These are phyloP conservation scores for Triadica sebifera DNA, from an alignment of 345 rosid species.

Conservation along the genomic window DNA sequence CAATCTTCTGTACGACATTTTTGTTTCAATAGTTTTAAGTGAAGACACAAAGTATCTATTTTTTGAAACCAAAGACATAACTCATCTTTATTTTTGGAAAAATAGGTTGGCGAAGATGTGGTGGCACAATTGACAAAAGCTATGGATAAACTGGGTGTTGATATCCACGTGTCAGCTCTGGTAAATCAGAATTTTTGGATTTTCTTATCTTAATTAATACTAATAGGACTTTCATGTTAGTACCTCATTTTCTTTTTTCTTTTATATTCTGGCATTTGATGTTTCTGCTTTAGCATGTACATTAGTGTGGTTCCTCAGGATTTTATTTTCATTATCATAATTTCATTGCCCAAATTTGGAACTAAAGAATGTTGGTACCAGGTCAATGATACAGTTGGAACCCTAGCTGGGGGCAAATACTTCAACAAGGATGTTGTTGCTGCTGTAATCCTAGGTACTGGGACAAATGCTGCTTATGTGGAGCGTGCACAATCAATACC, in stretches of 20 bases:
- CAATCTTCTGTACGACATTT: not conserved
- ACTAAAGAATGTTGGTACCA: constrained; percentile 24
- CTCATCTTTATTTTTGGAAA: constrained; percentile 13
- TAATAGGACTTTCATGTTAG: not conserved
- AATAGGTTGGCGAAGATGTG: constrained; percentile 85
- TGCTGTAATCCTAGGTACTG: constrained; percentile 93
- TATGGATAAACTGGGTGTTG: constrained; percentile 62
- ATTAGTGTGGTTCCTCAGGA: not conserved
- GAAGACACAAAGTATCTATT: not conserved
- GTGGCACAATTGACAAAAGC: constrained; percentile 77
- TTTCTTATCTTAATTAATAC: not conserved
- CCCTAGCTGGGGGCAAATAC: constrained; percentile 91
- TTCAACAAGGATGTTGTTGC: constrained; percentile 67
- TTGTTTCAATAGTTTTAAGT: not conserved
- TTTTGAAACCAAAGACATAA: not conserved
- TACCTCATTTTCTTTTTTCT: not conserved
- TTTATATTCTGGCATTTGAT: constrained; percentile 2
- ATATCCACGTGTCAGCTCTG: constrained; percentile 86
- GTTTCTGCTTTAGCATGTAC: not conserved
- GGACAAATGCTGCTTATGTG: constrained; percentile 94
- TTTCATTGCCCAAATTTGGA: not conserved
- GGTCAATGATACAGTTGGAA: constrained; percentile 98
- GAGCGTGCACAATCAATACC: constrained; percentile 90
- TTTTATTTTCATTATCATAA: not conserved
- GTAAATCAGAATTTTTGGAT: constrained; percentile 40